Evolutionary conservation across 1,139 yeast genomes (phyloP).

Genomic region (Geotrichum aggregatum): DNA sequence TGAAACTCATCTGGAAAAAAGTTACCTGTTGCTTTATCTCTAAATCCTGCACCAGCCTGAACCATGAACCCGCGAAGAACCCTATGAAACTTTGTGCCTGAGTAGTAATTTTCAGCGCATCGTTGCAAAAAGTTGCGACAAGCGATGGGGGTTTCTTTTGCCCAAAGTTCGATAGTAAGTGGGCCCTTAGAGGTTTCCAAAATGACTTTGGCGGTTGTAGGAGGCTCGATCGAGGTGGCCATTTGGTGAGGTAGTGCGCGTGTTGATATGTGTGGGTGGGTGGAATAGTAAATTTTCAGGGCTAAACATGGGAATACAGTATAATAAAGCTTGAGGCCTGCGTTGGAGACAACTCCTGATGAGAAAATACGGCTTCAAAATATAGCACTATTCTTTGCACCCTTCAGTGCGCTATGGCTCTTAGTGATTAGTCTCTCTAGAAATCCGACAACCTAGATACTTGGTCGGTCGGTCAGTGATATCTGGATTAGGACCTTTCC

Average conservation of each 20-base stretch:
- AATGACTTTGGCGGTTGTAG: conserved; percentile 57
- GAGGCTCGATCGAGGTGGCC: conserved; percentile 46
- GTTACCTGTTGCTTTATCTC: conserved; percentile 34
- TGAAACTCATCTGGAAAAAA: conserved; percentile 49
- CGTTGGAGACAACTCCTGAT: too few relatives aligned
- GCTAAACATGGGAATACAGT: too few relatives aligned
- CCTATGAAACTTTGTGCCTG: conserved; percentile 44
- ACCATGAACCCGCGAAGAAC: conserved; percentile 42
- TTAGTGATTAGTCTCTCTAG: too few relatives aligned
- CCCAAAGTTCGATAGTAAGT: conserved; percentile 63
- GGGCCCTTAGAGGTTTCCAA: conserved; percentile 58
- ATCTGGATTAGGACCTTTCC: too few relatives aligned
- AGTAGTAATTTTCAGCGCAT: conserved; percentile 46
- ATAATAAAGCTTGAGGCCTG: too few relatives aligned
- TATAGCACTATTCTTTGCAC: too few relatives aligned
- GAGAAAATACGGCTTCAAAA: too few relatives aligned
- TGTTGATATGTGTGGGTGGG: not conserved
- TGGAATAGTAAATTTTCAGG: too few relatives aligned
- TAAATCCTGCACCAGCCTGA: conserved; percentile 41
- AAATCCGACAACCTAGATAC: too few relatives aligned
- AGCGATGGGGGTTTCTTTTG: conserved; percentile 60
- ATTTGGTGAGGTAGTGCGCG: not conserved
- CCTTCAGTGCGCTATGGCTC: too few relatives aligned
- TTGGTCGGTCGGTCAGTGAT: too few relatives aligned
- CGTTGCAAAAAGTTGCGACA: conserved; percentile 48